Evolutionary conservation across 2,329 filamentous ascomycete genomes (phyloP).

Genomic region (Microdochium paspali): DNA sequence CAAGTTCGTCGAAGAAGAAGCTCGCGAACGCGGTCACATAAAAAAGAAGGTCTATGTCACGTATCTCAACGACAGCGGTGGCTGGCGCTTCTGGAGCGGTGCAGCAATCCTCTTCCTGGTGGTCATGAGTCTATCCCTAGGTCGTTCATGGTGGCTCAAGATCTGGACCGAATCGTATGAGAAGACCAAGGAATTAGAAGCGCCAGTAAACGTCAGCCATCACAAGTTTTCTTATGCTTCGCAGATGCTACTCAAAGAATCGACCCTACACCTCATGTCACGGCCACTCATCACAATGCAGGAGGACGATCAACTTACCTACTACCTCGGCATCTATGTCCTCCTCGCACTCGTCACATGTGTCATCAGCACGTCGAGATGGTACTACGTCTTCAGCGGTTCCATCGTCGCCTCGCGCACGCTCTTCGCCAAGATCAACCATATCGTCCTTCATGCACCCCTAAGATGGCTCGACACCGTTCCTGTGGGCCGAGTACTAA

Average conservation of each 20-base stretch:
- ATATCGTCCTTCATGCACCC: slow-evolving; percentile 59
- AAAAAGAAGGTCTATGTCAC: slow-evolving; percentile 56
- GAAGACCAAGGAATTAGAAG: slow-evolving; percentile 9
- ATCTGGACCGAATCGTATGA: slow-evolving; percentile 47
- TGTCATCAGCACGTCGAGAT: slow-evolving; percentile 51
- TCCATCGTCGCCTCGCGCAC: slow-evolving; percentile 60
- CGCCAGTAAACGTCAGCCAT: slow-evolving; percentile 19
- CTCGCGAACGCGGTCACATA: slow-evolving; percentile 60
- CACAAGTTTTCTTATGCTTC: slow-evolving; percentile 21
- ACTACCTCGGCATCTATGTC: slow-evolving; percentile 62
- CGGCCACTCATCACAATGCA: slow-evolving; percentile 14
- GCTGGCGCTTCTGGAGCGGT: slow-evolving; percentile 48
- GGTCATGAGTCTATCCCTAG: slow-evolving; percentile 45
- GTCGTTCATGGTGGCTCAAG: slow-evolving; percentile 54
- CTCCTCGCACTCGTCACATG: slow-evolving; percentile 47
- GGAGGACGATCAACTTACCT: slow-evolving; percentile 34
- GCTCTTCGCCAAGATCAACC: slow-evolving; percentile 59
- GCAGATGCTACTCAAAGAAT: slow-evolving; percentile 36
- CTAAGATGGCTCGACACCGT: slow-evolving; percentile 76
- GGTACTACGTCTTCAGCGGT: slow-evolving; percentile 52
- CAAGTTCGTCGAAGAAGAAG: slow-evolving; percentile 71
- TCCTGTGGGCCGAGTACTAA: slow-evolving; percentile 66
- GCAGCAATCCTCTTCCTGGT: slow-evolving; percentile 43
- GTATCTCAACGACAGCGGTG: slow-evolving; percentile 60
- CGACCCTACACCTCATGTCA: slow-evolving; percentile 28